A percentile compares a stretch with the other conserved stretches of the same genome.
These are phyloP conservation scores for Globisporangium orthogonon DNA, from an alignment of 352 stramenopile species.

Conservation along the genomic window DNA sequence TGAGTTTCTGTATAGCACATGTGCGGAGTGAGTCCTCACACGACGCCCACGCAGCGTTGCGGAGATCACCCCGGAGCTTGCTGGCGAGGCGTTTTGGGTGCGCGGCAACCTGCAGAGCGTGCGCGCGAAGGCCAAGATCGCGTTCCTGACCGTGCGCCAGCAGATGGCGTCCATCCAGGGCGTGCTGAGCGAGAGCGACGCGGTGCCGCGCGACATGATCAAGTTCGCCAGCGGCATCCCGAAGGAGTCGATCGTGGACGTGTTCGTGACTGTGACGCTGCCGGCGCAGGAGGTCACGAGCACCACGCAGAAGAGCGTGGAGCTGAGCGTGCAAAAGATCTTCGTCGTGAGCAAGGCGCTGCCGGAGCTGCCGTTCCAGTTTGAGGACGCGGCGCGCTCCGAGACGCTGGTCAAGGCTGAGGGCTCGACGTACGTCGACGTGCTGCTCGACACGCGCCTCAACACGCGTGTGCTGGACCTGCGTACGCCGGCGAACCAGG, in stretches of 20 bases:
- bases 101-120: conserved; percentile 94
- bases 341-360: conserved; percentile 94
- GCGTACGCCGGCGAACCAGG: conserved; percentile 97
- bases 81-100: conserved; percentile 91
- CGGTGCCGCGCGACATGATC: conserved; percentile 94
- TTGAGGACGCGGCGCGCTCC: conserved; percentile 93
- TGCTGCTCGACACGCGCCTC: conserved; percentile 91
- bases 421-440: conserved; percentile 80
- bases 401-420: conserved; percentile 82
- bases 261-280: conserved; percentile 89
- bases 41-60: conserved; percentile 23
- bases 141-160: conserved; percentile 97
- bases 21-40: no score
- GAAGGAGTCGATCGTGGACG: conserved; percentile 96
- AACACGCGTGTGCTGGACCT: conserved; percentile 97
- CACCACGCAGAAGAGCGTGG: conserved; percentile 93
- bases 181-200: conserved; percentile 83
- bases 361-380: conserved; percentile 89
- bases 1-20: background rate
- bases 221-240: conserved; percentile 93
- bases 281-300: conserved; percentile 88
- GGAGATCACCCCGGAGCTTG: conserved; percentile 71
- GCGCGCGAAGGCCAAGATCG: conserved; percentile 90
- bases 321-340: conserved; percentile 93
- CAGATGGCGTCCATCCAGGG: conserved; percentile 95